Percentiles rank a stretch among this genome's conserved stretches.
Evolutionary conservation across 2,329 filamentous ascomycete genomes (phyloP).

Genomic region (Didymellaceae sp.): DNA sequence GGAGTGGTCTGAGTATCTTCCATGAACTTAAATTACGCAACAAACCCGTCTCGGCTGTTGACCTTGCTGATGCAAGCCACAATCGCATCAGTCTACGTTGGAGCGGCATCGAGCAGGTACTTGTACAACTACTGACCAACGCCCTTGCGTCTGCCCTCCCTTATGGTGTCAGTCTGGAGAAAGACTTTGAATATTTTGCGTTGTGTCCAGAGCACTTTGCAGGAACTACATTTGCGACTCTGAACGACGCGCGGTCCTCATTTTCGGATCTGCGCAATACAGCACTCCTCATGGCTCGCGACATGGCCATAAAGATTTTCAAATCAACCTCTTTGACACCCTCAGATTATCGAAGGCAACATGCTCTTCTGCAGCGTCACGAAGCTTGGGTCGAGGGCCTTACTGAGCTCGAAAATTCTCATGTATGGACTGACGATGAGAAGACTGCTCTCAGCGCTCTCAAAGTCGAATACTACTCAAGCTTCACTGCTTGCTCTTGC

Average conservation of each 20-base stretch:
- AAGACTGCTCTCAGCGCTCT: conserved; percentile 20
- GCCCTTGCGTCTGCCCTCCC: conserved; percentile 21
- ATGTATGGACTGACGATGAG: conserved; percentile 2
- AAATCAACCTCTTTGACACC: background rate
- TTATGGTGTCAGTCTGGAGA: conserved; percentile 16
- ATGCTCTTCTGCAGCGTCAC: conserved; percentile 1
- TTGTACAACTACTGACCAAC: conserved; percentile 26
- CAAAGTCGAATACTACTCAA: conserved; percentile 21
- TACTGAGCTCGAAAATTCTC: background rate
- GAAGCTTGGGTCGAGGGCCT: conserved; percentile 10
- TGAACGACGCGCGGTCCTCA: conserved; percentile 15
- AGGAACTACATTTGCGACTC: conserved; percentile 5
- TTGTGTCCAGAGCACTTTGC: conserved; percentile 6
- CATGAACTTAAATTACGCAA: conserved; percentile 8
- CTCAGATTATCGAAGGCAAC: conserved; percentile 6
- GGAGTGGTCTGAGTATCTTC: conserved; percentile 51
- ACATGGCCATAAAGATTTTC: conserved; percentile 10
- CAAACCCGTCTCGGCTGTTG: background rate
- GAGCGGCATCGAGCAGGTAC: conserved; percentile 17
- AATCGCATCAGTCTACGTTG: background rate
- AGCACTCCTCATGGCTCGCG: conserved; percentile 7
- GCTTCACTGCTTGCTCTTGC: conserved; percentile 14
- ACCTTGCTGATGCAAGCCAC: background rate
- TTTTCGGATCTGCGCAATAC: conserved; percentile 20
- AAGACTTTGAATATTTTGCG: conserved; percentile 4